Percentiles rank a stretch among this genome's conserved stretches.
These are phyloP conservation scores for Venturia carpophila DNA, from an alignment of 2,329 filamentous ascomycete species.

Conservation along the genomic window DNA sequence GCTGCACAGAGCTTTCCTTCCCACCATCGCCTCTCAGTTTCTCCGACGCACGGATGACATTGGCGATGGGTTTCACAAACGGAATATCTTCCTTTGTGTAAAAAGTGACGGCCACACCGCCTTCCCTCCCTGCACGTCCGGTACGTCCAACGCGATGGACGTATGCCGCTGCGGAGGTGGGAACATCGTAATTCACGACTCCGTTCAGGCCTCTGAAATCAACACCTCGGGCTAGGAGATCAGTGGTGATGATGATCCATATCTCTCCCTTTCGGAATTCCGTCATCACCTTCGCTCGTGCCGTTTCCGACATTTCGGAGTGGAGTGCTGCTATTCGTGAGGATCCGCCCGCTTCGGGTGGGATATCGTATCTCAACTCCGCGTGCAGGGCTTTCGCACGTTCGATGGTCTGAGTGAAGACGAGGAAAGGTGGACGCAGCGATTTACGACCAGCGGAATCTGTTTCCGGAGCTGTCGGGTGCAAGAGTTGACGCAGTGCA, in stretches of 20 bases:
- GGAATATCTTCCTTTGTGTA: conserved; percentile 94
- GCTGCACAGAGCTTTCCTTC: conserved; percentile 54
- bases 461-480: conserved; percentile 57
- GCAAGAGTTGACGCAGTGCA: conserved; percentile 79
- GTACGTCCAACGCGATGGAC: conserved; percentile 91
- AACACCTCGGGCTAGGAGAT: conserved; percentile 82
- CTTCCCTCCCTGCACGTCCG: conserved; percentile 76
- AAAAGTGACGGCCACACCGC: conserved; percentile 84
- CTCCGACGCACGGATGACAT: conserved; percentile 80
- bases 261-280: conserved; percentile 86
- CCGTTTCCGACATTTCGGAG: conserved; percentile 69
- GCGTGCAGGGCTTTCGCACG: conserved; percentile 79
- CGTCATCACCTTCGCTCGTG: conserved; percentile 74
- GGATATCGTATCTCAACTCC: conserved; percentile 91
- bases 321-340: conserved; percentile 84
- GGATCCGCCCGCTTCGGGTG: conserved; percentile 74
- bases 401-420: conserved; percentile 94
- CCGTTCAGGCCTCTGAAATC: conserved; percentile 94
- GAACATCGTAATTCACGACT: conserved; percentile 96
- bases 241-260: conserved; percentile 94
- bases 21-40: conserved; percentile 52
- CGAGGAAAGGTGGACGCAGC: conserved; percentile 79
- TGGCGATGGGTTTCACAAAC: conserved; percentile 82
- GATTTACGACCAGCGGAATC: conserved; percentile 27
- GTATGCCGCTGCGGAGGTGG: conserved; percentile 80